A percentile compares a stretch with the other conserved stretches of the same genome.
Evolutionary conservation across 805 yeast species (phyloP).

Genomic region (Metschnikowia orientalis): DNA sequence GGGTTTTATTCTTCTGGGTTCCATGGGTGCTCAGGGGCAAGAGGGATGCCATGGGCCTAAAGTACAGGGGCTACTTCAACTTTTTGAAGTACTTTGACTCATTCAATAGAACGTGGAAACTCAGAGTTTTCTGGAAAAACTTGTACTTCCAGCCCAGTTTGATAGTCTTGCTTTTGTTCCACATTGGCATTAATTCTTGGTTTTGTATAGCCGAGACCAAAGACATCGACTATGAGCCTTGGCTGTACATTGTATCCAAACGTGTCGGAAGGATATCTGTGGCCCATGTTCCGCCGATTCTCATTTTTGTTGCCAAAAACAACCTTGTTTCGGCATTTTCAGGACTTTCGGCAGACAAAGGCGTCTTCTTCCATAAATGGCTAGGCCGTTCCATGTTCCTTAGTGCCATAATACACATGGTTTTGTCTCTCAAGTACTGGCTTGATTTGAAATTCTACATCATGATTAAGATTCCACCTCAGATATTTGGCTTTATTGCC

Average conservation of each 20-base stretch:
- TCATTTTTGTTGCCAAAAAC: constrained; percentile 36
- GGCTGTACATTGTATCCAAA: constrained; percentile 39
- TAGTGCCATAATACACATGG: constrained; percentile 33
- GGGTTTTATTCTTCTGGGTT: constrained; percentile 40
- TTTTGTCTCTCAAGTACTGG: constrained; percentile 38
- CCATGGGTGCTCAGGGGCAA: constrained; percentile 29
- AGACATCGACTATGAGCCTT: constrained; percentile 39
- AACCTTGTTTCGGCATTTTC: constrained; percentile 36
- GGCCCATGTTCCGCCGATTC: constrained; percentile 37
- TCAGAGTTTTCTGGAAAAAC: constrained; percentile 17
- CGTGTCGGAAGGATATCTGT: constrained; percentile 38
- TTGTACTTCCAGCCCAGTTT: constrained; percentile 42
- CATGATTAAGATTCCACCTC: constrained; percentile 46
- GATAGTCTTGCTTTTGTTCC: constrained; percentile 24
- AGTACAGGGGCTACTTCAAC: constrained; percentile 21
- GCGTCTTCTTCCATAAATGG: constrained; percentile 42
- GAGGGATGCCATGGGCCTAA: constrained; percentile 17
- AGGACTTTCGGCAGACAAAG: constrained; percentile 40
- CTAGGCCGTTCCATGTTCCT: constrained; percentile 37
- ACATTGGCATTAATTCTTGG: constrained; percentile 25
- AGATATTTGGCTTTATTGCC: constrained; percentile 47
- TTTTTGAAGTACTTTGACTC: constrained; percentile 26
- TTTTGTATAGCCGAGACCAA: constrained; percentile 30
- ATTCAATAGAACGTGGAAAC: constrained; percentile 23
- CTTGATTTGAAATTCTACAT: constrained; percentile 31